phyloP scores from a whole-genome alignment of 495 filamentous ascomycete genomes.

The Aspergillus coremiiformis region DNA sequence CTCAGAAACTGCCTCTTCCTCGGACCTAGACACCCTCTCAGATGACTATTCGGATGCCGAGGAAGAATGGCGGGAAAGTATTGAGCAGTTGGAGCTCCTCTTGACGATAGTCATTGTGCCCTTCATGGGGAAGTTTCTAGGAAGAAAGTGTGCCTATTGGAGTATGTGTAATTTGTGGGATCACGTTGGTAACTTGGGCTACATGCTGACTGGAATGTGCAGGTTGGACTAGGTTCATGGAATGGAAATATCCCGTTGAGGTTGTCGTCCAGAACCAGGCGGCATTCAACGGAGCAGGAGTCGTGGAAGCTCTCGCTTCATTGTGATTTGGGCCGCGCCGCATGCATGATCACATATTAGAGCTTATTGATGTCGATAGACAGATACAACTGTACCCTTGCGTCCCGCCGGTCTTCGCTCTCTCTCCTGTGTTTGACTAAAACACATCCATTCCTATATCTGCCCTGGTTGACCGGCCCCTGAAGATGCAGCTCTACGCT shows the following conservation, averaged over 20 bases:
- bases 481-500: neutral
- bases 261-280: constrained; percentile 48
- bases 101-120: constrained; percentile 90
- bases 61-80: constrained; percentile 82
- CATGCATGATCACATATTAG: neutral
- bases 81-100: constrained; percentile 88
- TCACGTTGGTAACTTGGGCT: no score
- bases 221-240: constrained; percentile 71
- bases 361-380: neutral
- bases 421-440: neutral
- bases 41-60: constrained; percentile 71
- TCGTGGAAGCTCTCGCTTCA: constrained; percentile 60
- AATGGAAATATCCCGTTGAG: constrained; percentile 70
- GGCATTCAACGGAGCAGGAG: constrained; percentile 60
- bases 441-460: neutral
- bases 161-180: constrained; percentile 43
- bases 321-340: constrained; percentile 41
- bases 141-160: constrained; percentile 92
- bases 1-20: constrained; percentile 57
- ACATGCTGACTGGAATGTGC: neutral
- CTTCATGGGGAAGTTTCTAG: constrained; percentile 87
- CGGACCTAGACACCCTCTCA: constrained; percentile 49
- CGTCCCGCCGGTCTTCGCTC: neutral
- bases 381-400: neutral
- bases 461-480: neutral